Evolutionary conservation across 78 protist species (phyloP).

Genomic region (Guillardia theta): DNA sequence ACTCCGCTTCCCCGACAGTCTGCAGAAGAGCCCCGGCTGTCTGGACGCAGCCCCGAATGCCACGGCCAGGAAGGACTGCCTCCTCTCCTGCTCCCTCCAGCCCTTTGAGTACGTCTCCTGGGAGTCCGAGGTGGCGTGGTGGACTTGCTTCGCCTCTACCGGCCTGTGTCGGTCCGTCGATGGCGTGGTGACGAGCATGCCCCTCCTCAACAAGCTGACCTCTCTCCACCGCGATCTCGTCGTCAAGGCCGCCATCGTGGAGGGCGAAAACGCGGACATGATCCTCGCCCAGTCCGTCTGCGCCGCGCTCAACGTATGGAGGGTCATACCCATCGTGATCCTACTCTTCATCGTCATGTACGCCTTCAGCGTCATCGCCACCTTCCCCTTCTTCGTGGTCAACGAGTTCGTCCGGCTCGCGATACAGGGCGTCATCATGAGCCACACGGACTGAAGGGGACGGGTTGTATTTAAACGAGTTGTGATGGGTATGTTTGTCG

Average conservation of each 20-base stretch:
- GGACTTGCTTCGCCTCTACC: too few species aligned
- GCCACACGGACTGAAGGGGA: too few species aligned
- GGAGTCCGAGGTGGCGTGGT: not conserved
- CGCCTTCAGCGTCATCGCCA: not conserved
- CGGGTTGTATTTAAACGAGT: too few species aligned
- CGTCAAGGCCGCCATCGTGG: not conserved
- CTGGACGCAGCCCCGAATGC: not conserved
- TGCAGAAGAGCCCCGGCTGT: not conserved
- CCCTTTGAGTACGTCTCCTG: not conserved
- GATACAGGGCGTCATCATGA: too few species aligned
- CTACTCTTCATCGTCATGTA: not conserved
- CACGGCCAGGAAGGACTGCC: not conserved
- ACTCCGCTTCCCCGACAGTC: not conserved
- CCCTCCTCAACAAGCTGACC: not conserved
- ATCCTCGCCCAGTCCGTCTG: not conserved
- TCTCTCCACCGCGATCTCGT: not conserved
- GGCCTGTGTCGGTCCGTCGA: not conserved
- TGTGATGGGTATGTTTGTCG: too few species aligned
- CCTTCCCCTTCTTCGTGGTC: not conserved
- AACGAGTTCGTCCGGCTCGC: not conserved
- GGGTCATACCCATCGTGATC: not conserved
- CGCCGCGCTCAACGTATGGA: not conserved
- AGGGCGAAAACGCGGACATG: not conserved
- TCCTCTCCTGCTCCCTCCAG: not conserved
- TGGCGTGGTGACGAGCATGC: not conserved